These are phyloP conservation scores for Lotus japonicus DNA, from an alignment of 306 rosid species.

Conservation along the genomic window DNA sequence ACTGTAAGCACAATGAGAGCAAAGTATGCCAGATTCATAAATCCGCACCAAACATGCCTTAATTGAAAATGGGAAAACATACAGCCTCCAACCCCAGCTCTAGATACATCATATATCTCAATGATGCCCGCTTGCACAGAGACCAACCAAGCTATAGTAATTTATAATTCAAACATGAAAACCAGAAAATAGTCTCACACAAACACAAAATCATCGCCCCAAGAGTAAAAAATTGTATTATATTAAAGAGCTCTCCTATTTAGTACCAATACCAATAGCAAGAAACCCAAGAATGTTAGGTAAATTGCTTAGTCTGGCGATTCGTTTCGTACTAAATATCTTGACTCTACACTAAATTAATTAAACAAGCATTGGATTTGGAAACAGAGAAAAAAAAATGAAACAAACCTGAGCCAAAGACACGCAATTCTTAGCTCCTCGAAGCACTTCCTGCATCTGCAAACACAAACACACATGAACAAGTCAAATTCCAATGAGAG, in stretches of 20 bases:
- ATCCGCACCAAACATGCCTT: neutral
- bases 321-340: no score
- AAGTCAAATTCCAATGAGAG: neutral
- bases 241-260: no score
- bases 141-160: neutral
- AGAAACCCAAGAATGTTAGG: no score
- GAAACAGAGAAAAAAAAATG: neutral
- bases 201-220: neutral
- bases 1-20: neutral
- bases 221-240: no score
- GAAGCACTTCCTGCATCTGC: slow-evolving; percentile 38
- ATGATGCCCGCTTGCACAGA: neutral
- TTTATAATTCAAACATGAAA: slow-evolving; percentile 19
- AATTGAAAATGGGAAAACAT: neutral
- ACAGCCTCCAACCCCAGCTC: neutral
- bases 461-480: slow-evolving; percentile 7
- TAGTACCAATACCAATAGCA: no score
- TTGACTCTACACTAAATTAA: no score
- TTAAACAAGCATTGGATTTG: slow-evolving; percentile 16
- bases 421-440: slow-evolving; percentile 30
- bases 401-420: slow-evolving; percentile 38
- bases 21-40: neutral
- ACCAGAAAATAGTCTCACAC: neutral
- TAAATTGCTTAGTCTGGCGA: no score
- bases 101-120: neutral